These are phyloP conservation scores for Starmerella apicola DNA, from an alignment of 805 yeast genomes.

Conservation along the genomic window DNA sequence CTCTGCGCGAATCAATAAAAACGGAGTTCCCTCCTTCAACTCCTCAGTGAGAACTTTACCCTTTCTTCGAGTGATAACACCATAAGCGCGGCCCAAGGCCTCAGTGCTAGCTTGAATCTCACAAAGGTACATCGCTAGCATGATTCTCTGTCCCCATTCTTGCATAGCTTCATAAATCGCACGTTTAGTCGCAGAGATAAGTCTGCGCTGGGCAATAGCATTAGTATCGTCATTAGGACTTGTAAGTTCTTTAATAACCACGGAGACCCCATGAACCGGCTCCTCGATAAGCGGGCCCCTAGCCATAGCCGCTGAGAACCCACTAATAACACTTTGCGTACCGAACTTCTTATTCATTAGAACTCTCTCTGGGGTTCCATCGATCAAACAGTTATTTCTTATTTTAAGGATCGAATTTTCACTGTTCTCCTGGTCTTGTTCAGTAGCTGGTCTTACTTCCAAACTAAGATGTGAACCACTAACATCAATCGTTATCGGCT, in stretches of 20 bases:
- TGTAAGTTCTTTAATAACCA: conserved; percentile 16
- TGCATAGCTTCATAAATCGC: conserved; percentile 57
- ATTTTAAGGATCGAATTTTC: background rate
- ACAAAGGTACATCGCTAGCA: conserved; percentile 86
- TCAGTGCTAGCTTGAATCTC: conserved; percentile 93
- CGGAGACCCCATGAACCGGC: conserved; percentile 63
- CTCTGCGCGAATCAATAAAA: conserved; percentile 72
- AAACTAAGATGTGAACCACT: conserved; percentile 24
- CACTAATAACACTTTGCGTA: conserved; percentile 46
- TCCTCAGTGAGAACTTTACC: conserved; percentile 84
- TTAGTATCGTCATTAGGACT: conserved; percentile 20
- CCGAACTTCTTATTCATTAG: conserved; percentile 4
- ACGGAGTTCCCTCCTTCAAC: conserved; percentile 96
- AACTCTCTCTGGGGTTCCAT: conserved; percentile 8
- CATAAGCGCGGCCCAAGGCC: conserved; percentile 88
- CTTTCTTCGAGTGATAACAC: conserved; percentile 77
- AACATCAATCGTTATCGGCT: conserved; percentile 32
- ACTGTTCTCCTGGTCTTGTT: conserved; percentile 1
- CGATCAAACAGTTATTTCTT: conserved; percentile 12
- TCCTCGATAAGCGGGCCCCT: conserved; percentile 88
- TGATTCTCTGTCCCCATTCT: conserved; percentile 77
- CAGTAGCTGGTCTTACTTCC: conserved; percentile 18
- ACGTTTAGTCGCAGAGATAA: conserved; percentile 62
- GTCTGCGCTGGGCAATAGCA: conserved; percentile 40
- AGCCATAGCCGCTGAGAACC: conserved; percentile 67